Conservation (phyloP, 2,329 filamentous ascomycete species). For the Calonectria fujianensis region DNA sequence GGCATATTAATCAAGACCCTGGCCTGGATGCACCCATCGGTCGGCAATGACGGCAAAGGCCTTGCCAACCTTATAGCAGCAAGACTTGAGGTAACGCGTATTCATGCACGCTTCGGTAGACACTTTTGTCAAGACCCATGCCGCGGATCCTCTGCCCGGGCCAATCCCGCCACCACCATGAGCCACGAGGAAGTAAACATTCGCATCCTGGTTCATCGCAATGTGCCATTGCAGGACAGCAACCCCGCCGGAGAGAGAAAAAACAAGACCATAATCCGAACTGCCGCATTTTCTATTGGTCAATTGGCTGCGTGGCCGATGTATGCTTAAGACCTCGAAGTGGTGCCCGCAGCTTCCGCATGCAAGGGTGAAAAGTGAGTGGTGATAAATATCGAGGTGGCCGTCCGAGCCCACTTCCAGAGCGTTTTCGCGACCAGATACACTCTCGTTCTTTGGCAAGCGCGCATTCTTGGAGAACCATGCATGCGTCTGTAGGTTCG, state of each 20-base stretch:
- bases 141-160: background rate
- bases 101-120: background rate
- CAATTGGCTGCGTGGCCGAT: background rate
- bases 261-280: conserved; percentile 11
- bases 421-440: background rate
- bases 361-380: background rate
- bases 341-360: background rate
- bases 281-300: background rate
- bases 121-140: conserved; percentile 8
- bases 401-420: background rate
- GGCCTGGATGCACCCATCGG: background rate
- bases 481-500: conserved; percentile 1
- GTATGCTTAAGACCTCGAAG: conserved; percentile 12
- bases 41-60: conserved; percentile 11
- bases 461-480: background rate
- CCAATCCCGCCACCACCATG: conserved; percentile 5
- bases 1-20: background rate
- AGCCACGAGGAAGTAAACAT: conserved; percentile 11
- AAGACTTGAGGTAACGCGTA: background rate
- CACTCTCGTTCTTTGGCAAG: background rate
- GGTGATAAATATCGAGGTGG: conserved; percentile 6
- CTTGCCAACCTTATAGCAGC: conserved; percentile 1
- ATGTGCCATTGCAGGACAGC: background rate
- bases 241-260: background rate
- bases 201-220: background rate